Evolutionary conservation across 306 rosid genomes (phyloP), one percentile per base, ranked within the genome.

Genomic region (Arachis hypogaea): DNA sequence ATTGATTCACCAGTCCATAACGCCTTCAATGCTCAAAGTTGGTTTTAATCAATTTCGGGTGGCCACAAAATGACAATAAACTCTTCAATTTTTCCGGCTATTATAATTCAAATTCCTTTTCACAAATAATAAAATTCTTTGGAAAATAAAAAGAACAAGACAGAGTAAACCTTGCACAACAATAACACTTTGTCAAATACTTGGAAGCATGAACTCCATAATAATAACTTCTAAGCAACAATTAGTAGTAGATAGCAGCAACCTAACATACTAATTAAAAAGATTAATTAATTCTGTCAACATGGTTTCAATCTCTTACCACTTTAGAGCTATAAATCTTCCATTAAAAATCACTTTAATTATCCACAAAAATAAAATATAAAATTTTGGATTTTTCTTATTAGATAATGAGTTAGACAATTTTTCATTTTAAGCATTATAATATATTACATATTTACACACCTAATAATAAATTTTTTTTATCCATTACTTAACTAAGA

Each of bases 1-100:
- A 16, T 22, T 36, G 61, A 9, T 4, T 29, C n/a, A 72, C 58
- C 7, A 4, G 28, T 33, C 18, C 9, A 14, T 49, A 12, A 44
- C 1, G 7, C 69, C 62, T 16, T 62, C 62, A 59, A n/a, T 40
- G 29, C 14, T 49, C 11, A 3, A 28, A 50, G 30, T 55, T 64
- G 8, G 46, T 28, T 41, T 44, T 22, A 10, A 30, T 42, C 66
- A 43, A 74, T 12, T 52, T 44, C 28, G 12, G 50, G 0, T 63
- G 10, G 58, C 47, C 36, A 69, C 81, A 69, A 69, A 60, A 61
- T 69, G 69, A 59, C 81, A 77, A 69, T 1, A 69, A 3, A 2
- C 47, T 9, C 5, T 61, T 77, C 81, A 69, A 77, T 5, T 28
- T 61, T 69, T 28, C 40, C 49, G 71, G 81, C 76, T 56, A 33